Evolutionary conservation across 2,329 filamentous ascomycete genomes (phyloP), one percentile per base, ranked within the genome.

Genomic region (Alternaria metachromatica): DNA sequence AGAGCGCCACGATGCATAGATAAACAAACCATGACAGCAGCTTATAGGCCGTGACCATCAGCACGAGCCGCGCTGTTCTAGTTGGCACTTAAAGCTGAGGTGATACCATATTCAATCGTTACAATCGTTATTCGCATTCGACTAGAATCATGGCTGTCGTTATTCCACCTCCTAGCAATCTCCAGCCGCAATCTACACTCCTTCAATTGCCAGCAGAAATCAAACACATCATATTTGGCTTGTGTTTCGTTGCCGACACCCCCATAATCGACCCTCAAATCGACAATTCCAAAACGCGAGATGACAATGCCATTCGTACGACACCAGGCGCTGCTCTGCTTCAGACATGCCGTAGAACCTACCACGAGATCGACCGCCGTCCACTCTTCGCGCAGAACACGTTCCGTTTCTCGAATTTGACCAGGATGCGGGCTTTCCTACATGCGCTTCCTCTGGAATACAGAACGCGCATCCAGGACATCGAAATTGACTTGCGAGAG

Each of bases 401-500:
- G 11, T 81, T 82, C 65, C 69, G 72, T 44, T 82, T 82, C 68
- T 80, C 76, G 7, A 71, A 64, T 33, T 70, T 77, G 15, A 71
- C 76, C 26, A 64, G 67, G 46, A 71, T 76, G 55, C 71, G 70
- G 5, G 46, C 58, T 10, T 82, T 81, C 69, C 66, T 81, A 33
- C 43, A 49, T 0, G 64, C 66, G 3, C 59, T 80, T 7, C 70
- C 71, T 7, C 46, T 66, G 6, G 53, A 64, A 11, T 62, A 72
- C 55, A 65, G 69, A 41, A 60, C 65, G 4, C 64, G 67, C 20
- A 66, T 82, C 5, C 66, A 68, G 3, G 73, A 79, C 54, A 58
- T 82, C n/a, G 78, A 81, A 43, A 71, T 82, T 48, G 78, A 81
- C 59, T 68, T 79, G 11, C 72, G 75, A 11, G 69, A 70, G 26